Conservation (phyloP, 139 green algal species). For the Asterochloris sp. region DNA sequence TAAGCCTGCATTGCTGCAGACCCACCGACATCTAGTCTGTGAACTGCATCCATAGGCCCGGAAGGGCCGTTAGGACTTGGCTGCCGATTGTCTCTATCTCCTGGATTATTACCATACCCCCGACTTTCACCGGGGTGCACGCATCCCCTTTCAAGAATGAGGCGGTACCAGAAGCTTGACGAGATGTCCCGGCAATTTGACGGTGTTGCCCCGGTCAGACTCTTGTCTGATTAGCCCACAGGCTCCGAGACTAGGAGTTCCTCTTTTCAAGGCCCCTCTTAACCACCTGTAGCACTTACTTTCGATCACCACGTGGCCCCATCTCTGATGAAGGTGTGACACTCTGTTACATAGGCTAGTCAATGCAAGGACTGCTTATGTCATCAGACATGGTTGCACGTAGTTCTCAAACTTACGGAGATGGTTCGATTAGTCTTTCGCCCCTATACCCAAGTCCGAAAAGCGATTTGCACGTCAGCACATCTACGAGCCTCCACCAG, state of each 20-base stretch:
- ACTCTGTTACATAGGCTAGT: too few species aligned
- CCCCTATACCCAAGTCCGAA: constrained; percentile 95
- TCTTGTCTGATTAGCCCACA: not conserved
- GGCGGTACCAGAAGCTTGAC: constrained; percentile 17
- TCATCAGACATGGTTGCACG: too few species aligned
- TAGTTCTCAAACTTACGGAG: too few species aligned
- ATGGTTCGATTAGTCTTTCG: constrained; percentile 99
- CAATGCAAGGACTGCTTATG: too few species aligned
- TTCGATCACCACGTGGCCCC: too few species aligned
- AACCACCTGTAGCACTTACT: too few species aligned
- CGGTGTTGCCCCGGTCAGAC: constrained; percentile 9
- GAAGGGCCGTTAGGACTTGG: constrained; percentile 21
- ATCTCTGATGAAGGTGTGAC: too few species aligned
- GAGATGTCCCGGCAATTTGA: constrained; percentile 28
- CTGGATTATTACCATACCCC: constrained; percentile 16
- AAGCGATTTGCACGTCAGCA: constrained; percentile 97
- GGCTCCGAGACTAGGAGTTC: constrained; percentile 16
- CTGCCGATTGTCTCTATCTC: constrained; percentile 17
- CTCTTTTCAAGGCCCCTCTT: not conserved
- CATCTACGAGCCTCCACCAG: constrained; percentile 93
- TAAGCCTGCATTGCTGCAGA: not conserved
- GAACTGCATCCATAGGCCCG: constrained; percentile 19
- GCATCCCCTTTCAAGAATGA: not conserved
- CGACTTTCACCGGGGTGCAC: not conserved
- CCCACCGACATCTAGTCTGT: constrained; percentile 1